Base-by-base conservation (phyloP, 331 rosid genomes). In the Pyracantha coccinea region DNA sequence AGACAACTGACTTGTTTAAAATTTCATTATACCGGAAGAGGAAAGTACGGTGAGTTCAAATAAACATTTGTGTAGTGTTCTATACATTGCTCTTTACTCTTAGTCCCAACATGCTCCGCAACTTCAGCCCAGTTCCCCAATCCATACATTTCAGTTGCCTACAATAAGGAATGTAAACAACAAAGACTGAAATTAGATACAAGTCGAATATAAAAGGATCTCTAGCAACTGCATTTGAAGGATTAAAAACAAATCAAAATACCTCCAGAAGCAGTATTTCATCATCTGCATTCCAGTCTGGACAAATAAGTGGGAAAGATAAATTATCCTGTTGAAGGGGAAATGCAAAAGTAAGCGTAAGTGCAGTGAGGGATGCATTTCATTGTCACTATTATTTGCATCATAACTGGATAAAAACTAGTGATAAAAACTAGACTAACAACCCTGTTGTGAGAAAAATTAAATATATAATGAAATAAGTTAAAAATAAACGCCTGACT, bases 31-130 rank as follows among this genome's bases (percentile, higher is more conserved):
- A 95, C 99, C 92, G 99, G 99, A 79, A 88, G 88, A 77, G 99
- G 99, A 80, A 95, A 95, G 79, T 73, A 77, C 6, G 87, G 91
- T 21, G 98, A 92, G 89, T 81, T 88, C 89, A 86, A 76, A 85
- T 92, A 95, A 59, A 89, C 87, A 72, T 85, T 85, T 70, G 82
- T 78, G 80, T 89, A 95, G 89, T 95, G 98, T 74, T 89, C 93
- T 79, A 95, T 92, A 84, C 99, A 95, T 66, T 89, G 83, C 76
- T 90, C 97, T 79, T 92, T 95, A 84, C 86, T 90, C 89, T 95
- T 95, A 27, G 98, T 95, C 68, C 99, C 99, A 69, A 95, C 99
- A 81, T 95, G 99, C 92, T 92, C 99, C 23, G 98, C 99, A 84
- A 95, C 92, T 84, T 95, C 99, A 72, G 93, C 29, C 99, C 98